A percentile compares a stretch with the other conserved stretches of the same genome.
These are phyloP conservation scores for Xylaria palmicola DNA, from an alignment of 495 filamentous ascomycete species.

Conservation along the genomic window DNA sequence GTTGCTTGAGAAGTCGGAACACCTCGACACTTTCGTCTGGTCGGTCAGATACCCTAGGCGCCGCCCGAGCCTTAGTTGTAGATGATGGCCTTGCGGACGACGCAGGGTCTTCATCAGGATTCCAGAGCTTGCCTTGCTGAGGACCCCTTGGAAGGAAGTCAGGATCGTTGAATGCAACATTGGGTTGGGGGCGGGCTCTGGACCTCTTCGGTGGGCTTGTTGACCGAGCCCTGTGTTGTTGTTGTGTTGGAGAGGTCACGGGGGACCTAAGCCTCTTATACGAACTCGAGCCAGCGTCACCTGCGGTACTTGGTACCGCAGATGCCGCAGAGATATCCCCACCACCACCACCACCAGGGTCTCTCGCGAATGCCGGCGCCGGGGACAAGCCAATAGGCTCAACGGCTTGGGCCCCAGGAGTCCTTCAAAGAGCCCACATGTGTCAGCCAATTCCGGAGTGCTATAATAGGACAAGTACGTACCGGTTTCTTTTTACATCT, in stretches of 20 bases:
- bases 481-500: conserved; percentile 23
- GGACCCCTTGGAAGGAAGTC: conserved; percentile 32
- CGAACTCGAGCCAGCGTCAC: conserved; percentile 7
- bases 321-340: too few species aligned
- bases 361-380: not conserved
- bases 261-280: conserved; percentile 27
- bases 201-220: conserved; percentile 24
- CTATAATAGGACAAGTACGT: not conserved
- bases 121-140: conserved; percentile 37
- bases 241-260: conserved; percentile 7
- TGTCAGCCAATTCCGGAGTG: conserved; percentile 9
- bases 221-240: conserved; percentile 16
- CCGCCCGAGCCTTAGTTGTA: not conserved
- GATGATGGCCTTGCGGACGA: conserved; percentile 13
- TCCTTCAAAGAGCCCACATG: not conserved
- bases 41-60: conserved; percentile 12
- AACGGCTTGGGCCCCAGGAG: not conserved
- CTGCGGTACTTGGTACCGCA: not conserved
- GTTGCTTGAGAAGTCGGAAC: conserved; percentile 30
- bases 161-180: conserved; percentile 18
- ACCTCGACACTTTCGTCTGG: conserved; percentile 20
- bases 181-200: conserved; percentile 18
- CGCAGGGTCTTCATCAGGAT: conserved; percentile 27
- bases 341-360: not conserved
- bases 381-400: too few species aligned